Evolutionary conservation across 2,329 filamentous ascomycete species (phyloP).

Genomic region (Lasiodiplodia gonubiensis): DNA sequence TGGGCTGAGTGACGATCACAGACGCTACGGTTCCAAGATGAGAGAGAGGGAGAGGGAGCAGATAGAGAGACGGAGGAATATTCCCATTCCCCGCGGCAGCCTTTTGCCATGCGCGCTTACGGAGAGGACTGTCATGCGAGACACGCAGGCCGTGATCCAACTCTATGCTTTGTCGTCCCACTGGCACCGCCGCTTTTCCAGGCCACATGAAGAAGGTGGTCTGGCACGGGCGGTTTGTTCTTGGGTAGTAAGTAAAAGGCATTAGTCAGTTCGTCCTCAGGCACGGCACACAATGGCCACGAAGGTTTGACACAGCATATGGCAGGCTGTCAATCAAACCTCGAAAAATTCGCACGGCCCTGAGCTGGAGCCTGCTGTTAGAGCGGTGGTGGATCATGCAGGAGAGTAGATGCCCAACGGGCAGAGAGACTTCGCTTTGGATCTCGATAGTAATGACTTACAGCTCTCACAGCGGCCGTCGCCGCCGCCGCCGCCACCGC

Average conservation of each 20-base stretch:
- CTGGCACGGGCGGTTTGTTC: neutral
- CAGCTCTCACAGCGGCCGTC: neutral
- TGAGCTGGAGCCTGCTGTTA: neutral
- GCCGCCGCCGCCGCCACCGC: neutral
- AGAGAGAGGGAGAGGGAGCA: neutral
- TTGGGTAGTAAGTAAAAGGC: neutral
- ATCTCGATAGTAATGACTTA: conserved; percentile 18
- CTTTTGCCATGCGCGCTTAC: no score
- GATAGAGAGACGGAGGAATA: neutral
- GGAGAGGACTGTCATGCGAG: neutral
- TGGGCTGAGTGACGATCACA: no score
- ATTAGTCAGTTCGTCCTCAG: neutral
- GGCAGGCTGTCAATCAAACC: neutral
- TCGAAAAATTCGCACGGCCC: neutral
- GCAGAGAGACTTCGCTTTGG: neutral
- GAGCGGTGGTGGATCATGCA: conserved; percentile 2
- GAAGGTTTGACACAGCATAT: neutral
- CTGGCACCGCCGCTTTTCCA: neutral
- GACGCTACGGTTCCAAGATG: no score
- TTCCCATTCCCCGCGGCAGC: no score
- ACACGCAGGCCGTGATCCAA: neutral
- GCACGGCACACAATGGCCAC: neutral
- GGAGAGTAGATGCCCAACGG: neutral
- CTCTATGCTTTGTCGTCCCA: neutral
- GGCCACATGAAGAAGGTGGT: neutral